phyloP scores from a whole-genome alignment of 768 basidiomycete genomes.

The Dioszegia aurantiaca region DNA sequence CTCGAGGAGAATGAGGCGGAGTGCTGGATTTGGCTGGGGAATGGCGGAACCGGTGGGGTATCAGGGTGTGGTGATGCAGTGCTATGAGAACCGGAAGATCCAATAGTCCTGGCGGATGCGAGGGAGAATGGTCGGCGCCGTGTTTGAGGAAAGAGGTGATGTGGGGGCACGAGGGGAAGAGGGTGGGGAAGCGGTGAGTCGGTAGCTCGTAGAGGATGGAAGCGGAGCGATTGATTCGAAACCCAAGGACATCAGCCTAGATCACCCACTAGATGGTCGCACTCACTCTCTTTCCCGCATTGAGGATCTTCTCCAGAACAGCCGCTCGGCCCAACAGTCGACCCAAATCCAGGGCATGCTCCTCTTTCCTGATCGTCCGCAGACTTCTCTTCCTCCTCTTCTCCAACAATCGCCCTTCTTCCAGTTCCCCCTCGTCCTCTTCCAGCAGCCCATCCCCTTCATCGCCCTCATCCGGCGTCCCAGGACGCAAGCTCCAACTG shows the following conservation, averaged over 20 bases:
- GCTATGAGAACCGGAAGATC: slow-evolving; percentile 3
- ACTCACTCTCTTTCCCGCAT: slow-evolving; percentile 39
- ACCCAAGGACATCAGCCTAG: background rate
- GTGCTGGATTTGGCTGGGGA: background rate
- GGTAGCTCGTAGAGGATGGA: slow-evolving; percentile 4
- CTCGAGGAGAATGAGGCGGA: background rate
- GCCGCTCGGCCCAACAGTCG: slow-evolving; percentile 37
- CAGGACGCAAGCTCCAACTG: background rate
- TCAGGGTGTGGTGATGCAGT: too few relatives aligned
- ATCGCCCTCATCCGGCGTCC: background rate
- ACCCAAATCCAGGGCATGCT: slow-evolving; percentile 34
- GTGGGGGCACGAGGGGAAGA: slow-evolving; percentile 5
- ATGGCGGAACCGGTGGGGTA: slow-evolving; percentile 8
- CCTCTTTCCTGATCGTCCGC: slow-evolving; percentile 20
- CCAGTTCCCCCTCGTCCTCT: slow-evolving; percentile 3
- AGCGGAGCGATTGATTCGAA: slow-evolving; percentile 10
- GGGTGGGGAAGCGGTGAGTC: slow-evolving; percentile 1
- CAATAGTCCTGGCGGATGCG: background rate
- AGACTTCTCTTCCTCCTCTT: slow-evolving; percentile 14
- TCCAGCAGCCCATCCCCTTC: slow-evolving; percentile 11
- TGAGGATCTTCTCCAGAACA: slow-evolving; percentile 35
- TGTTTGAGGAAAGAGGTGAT: background rate
- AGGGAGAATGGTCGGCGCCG: background rate
- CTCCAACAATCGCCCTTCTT: background rate
- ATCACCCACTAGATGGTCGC: background rate